These are phyloP conservation scores for Coniferiporia weirii DNA, from an alignment of 1,284 basidiomycete species.

Conservation along the genomic window DNA sequence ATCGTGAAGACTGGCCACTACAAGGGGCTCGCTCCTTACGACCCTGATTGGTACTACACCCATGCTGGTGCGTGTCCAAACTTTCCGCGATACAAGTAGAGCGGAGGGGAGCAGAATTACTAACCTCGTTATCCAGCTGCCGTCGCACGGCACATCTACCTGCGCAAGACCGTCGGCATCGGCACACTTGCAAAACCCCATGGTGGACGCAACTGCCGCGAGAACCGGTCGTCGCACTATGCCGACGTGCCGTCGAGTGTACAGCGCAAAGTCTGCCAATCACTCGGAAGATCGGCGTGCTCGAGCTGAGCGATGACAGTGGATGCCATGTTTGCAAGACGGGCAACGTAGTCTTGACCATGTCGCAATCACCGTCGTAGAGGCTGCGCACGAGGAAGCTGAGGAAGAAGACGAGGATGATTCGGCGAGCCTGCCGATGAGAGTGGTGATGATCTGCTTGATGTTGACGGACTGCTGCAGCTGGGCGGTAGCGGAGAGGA, in stretches of 20 bases:
- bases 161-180: slow-evolving; percentile 97
- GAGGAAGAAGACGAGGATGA: slow-evolving; percentile 85
- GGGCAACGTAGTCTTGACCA: slow-evolving; percentile 98
- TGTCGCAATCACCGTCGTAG: slow-evolving; percentile 95
- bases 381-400: slow-evolving; percentile 82
- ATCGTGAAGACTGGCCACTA: no score
- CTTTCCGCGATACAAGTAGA: slow-evolving; percentile 8
- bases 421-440: slow-evolving; percentile 91
- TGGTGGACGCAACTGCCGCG: slow-evolving; percentile 92
- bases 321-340: slow-evolving; percentile 97
- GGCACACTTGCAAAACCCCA: slow-evolving; percentile 96
- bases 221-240: slow-evolving; percentile 95
- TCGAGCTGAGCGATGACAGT: slow-evolving; percentile 91
- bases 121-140: slow-evolving; percentile 64
- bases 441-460: slow-evolving; percentile 91
- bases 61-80: slow-evolving; percentile 70
- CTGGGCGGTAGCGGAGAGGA: slow-evolving; percentile 90
- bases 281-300: slow-evolving; percentile 97
- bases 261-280: slow-evolving; percentile 91
- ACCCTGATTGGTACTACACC: no score
- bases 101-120: not conserved
- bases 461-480: slow-evolving; percentile 88
- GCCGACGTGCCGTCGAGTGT: slow-evolving; percentile 81
- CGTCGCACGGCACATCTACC: no score
- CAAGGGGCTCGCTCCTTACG: no score